phyloP scores from a whole-genome alignment of 2,329 filamentous ascomycete genomes.

The Stachybotrys chlorohalonatus region DNA sequence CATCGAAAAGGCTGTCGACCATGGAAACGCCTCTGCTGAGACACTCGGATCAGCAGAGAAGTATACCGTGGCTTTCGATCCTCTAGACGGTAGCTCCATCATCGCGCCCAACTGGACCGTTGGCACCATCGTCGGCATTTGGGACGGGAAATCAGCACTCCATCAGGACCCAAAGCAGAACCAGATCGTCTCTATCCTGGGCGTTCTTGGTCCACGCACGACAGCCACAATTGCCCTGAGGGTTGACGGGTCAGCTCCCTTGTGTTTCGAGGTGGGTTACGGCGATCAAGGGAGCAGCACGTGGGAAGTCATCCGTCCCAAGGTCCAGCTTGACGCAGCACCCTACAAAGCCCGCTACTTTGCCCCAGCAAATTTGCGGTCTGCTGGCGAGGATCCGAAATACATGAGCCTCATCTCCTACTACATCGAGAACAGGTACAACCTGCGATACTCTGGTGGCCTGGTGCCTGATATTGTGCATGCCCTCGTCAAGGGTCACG shows the following conservation, averaged over 20 bases:
- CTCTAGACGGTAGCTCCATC: conserved; percentile 54
- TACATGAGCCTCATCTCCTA: conserved; percentile 41
- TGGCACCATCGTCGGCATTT: conserved; percentile 51
- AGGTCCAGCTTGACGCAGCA: conserved; percentile 25
- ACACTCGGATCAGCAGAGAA: conserved; percentile 20
- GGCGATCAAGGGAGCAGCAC: conserved; percentile 10
- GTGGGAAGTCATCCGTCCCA: conserved; percentile 30
- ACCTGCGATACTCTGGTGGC: conserved; percentile 50
- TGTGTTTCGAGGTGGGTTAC: conserved; percentile 45
- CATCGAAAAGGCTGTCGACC: conserved; percentile 29
- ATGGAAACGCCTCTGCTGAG: conserved; percentile 1
- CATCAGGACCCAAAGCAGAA: conserved; percentile 23
- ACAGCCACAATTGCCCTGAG: conserved; percentile 47
- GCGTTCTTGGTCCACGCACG: conserved; percentile 45
- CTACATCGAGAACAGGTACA: conserved; percentile 46
- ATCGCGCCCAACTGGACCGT: conserved; percentile 50
- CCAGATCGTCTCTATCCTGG: conserved; percentile 41
- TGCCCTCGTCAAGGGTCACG: conserved; percentile 50
- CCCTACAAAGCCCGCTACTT: conserved; percentile 47
- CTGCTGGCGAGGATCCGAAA: conserved; percentile 37
- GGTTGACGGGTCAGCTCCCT: conserved; percentile 24
- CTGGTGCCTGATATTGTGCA: conserved; percentile 54
- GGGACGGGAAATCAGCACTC: conserved; percentile 40
- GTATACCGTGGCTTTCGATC: conserved; percentile 55
- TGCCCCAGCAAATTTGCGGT: conserved; percentile 51